Percentiles rank a stretch among this genome's conserved stretches.
Conservation (phyloP, 2,329 filamentous ascomycete species). For the Apiospora arundinis region DNA sequence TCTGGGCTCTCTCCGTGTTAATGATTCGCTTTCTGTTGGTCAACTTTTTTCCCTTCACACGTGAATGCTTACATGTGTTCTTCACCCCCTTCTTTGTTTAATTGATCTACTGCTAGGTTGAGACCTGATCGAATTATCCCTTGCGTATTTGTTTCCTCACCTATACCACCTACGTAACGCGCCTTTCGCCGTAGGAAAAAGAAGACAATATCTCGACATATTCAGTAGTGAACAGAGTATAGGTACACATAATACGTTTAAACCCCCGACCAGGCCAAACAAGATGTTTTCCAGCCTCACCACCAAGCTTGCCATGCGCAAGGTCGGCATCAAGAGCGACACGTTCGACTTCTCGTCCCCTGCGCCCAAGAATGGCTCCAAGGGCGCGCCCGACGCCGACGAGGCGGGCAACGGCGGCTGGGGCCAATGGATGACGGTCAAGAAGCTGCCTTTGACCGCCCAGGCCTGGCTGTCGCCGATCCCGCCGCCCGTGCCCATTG, state of each 20-base stretch:
- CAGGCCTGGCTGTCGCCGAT: conserved; percentile 59
- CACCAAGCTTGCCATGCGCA: conserved; percentile 64
- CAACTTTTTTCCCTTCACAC: neutral
- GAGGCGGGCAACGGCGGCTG: conserved; percentile 36
- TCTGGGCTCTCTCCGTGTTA: neutral
- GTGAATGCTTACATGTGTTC: neutral
- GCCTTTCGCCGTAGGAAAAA: neutral
- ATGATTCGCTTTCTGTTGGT: neutral
- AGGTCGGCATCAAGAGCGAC: conserved; percentile 60
- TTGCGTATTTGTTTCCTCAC: neutral
- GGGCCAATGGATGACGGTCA: conserved; percentile 56
- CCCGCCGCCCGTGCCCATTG: conserved; percentile 56
- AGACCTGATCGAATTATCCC: neutral
- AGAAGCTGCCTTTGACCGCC: conserved; percentile 56
- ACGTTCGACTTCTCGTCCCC: conserved; percentile 51
- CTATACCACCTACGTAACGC: neutral
- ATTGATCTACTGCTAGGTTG: neutral
- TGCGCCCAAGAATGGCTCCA: conserved; percentile 37
- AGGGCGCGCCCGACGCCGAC: conserved; percentile 38
- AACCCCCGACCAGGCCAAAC: neutral
- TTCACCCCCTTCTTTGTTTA: neutral
- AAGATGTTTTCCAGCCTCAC: conserved; percentile 61
- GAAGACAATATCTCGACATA: neutral
- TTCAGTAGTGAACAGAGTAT: neutral
- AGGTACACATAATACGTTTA: neutral